A percentile compares a stretch with the other conserved stretches of the same genome.
These are phyloP conservation scores for Lepidium africanum DNA, from an alignment of 345 rosid genomes.

Conservation along the genomic window DNA sequence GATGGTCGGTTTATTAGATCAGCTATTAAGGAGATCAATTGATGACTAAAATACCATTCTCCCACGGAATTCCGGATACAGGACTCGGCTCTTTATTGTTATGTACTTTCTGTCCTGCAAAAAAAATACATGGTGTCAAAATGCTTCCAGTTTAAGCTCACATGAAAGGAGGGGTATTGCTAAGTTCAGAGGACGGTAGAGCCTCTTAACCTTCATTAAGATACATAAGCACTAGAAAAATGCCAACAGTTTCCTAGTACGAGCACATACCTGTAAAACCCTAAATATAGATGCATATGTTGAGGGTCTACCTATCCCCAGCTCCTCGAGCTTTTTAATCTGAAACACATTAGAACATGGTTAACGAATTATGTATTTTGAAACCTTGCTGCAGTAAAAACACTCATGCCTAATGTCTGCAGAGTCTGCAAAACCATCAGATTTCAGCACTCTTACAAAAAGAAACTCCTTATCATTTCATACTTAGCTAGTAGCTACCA, in stretches of 20 bases:
- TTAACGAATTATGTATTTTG: not conserved
- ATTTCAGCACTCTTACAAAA: constrained; percentile 4
- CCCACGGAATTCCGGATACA: constrained; percentile 93
- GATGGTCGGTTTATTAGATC: not conserved
- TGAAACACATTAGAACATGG: constrained; percentile 29
- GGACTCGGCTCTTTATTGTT: constrained; percentile 50
- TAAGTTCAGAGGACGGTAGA: not conserved
- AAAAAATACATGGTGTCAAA: constrained; percentile 8
- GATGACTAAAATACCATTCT: constrained; percentile 67
- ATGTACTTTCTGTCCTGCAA: constrained; percentile 85
- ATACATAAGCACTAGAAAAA: not conserved
- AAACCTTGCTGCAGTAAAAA: not conserved
- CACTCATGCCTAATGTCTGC: not conserved
- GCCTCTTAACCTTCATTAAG: not conserved
- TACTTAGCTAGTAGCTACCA: not conserved
- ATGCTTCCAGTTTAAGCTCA: constrained; percentile 1
- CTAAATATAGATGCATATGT: constrained; percentile 86
- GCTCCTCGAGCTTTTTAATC: constrained; percentile 97
- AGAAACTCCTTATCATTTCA: not conserved
- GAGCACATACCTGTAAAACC: constrained; percentile 65
- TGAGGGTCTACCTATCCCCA: constrained; percentile 98
- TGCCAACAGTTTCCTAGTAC: not conserved
- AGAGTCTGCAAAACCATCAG: not conserved
- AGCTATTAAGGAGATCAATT: not conserved
- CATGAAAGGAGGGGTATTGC: constrained; percentile 8